Conservation (phyloP, 139 green algal genomes). For the Tetradesmus lagerheimii region DNA sequence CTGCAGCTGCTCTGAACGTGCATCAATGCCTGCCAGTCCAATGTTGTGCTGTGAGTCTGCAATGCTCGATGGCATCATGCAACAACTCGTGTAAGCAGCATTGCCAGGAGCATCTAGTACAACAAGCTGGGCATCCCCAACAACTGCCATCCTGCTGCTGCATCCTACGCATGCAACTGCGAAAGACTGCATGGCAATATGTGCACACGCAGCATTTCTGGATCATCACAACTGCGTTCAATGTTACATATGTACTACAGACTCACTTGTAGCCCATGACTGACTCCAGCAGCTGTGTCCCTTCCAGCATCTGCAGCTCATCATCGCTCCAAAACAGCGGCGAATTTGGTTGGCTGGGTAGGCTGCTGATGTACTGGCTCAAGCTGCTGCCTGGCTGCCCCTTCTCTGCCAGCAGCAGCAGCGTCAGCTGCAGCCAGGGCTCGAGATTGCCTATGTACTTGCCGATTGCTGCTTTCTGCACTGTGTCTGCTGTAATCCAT, state of each 20-base stretch:
- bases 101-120: neutral
- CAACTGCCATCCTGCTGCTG: neutral
- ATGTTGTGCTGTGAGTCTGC: neutral
- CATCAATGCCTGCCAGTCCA: neutral
- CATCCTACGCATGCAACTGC: neutral
- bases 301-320: slow-evolving; percentile 68
- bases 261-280: slow-evolving; percentile 75
- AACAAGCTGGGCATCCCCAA: too few species aligned
- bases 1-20: neutral
- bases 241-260: too few species aligned
- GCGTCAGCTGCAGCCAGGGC: slow-evolving; percentile 82
- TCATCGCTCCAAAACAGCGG: slow-evolving; percentile 81
- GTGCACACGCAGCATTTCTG: too few species aligned
- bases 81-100: neutral
- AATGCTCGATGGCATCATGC: neutral
- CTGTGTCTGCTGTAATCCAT: slow-evolving; percentile 48
- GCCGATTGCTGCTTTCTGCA: slow-evolving; percentile 48
- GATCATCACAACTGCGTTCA: too few species aligned
- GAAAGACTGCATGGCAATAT: neutral
- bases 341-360: slow-evolving; percentile 60
- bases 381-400: slow-evolving; percentile 24
- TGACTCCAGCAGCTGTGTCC: slow-evolving; percentile 76
- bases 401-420: slow-evolving; percentile 81
- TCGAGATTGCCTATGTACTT: slow-evolving; percentile 48
- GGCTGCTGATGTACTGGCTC: slow-evolving; percentile 59